Evolutionary conservation across 1,284 basidiomycete species (phyloP), one percentile per base, ranked within the genome.

Genomic region (Puccinia triticina): DNA sequence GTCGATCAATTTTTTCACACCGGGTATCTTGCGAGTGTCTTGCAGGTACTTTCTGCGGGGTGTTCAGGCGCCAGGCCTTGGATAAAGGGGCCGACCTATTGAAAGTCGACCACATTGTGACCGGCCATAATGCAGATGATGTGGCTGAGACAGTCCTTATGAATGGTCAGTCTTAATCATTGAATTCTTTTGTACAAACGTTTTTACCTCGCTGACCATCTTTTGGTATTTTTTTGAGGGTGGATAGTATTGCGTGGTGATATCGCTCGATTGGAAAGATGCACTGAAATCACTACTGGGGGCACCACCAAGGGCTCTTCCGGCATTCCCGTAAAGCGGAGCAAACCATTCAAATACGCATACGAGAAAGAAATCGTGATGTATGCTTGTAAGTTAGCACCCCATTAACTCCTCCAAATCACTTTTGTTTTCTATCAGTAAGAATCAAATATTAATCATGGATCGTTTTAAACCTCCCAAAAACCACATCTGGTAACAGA

Each of bases 301-400:
- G 93, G 93, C 53, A 46, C 78, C 21, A 74, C 83, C 32, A 74
- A 72, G 21, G 43, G 61, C 32, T 81, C 84, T 0, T 84, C 84
- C n/a, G 94, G 96, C 87, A 94, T 96, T 86, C 96, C 94, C 0
- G 98, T 99, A 87, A 94, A 92, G 87, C 91, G 97, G 69, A 96
- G 94, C 83, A 99, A 99, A 88, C 96, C 96, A 2, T 99, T 99
- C 90, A 99, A 98, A 88, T 89, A 98, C 86, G 93, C 95, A 0
- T 99, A 99, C 86, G 97, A 99, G 88, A 99, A 99, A 88, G 96
- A 99, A 88, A 99, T 99, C 67, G 96, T 99, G 84, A 98, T 99
- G 96, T 87, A 85, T 83, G 86, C 85, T 26, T 85, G 85, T 82
- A 83, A 84, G 84, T 84, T 84, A 26, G 10, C 50, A 26, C 53